Base-by-base conservation (phyloP, 306 rosid species). In the Geum urbanum region DNA sequence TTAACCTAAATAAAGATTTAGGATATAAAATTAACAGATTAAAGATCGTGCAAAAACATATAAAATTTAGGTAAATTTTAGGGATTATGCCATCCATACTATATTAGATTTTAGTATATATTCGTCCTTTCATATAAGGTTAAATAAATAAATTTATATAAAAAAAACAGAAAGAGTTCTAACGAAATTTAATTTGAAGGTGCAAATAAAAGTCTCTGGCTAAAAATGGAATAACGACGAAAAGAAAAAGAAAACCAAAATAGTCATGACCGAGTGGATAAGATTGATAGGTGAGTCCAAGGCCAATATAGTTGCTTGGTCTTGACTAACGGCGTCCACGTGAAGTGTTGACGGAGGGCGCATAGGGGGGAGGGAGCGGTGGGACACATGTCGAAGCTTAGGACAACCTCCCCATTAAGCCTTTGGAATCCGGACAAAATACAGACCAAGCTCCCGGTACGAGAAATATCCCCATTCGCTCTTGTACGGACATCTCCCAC, bases 311-410 rank as follows among this genome's bases (percentile, higher is more conserved):
- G 1, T 19, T 3, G 53, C 19, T 40, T 69, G 52, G 15, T 9
- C 0, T 3, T 9, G 16, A 15, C 45, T 32, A 16, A 54, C 56
- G 41, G n/a, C 9, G 20, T 67, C 77, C 77, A 77, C 66, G 77
- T 66, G 74, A 43, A 52, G 4, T 39, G 70, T 20, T 6, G 57
- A 41, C 49, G 15, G 16, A 3, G 3, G 1, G 3, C n/a, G 6
- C 7, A 14, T 44, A 4, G 3, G 22, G 19, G 18, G 61, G 19
- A 15, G 18, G 45, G 22, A 0, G 37, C 15, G 1, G 15, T 68
- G 47, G 79, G 77, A 83, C 82, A 81, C 72, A 54, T 77, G 89
- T 72, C 79, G 52, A 11, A 55, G 1, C 20, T 5, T 37, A 46
- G 56, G 67, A 52, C 39, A 32, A 32, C 37, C 37, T 32, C 54